Evolutionary conservation across 2,329 filamentous ascomycete genomes (phyloP).

Genomic region (Monilinia vaccinii-corymbosi): DNA sequence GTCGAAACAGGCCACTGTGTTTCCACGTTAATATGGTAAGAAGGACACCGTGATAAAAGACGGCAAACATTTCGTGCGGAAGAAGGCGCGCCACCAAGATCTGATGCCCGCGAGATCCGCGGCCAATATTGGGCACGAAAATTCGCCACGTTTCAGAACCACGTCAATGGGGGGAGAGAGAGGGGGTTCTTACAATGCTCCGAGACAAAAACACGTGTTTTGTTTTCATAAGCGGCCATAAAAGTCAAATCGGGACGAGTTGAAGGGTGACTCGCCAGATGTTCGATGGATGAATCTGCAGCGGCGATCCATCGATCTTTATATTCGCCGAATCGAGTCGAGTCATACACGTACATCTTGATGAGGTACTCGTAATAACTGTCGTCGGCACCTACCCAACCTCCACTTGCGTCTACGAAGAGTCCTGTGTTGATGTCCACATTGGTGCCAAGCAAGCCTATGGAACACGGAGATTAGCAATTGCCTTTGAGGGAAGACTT

Average conservation of each 20-base stretch:
- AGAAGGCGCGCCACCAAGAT: neutral
- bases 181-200: constrained; percentile 31
- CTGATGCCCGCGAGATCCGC: neutral
- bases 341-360: constrained; percentile 83
- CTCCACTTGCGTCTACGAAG: constrained; percentile 59
- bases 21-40: neutral
- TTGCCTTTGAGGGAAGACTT: neutral
- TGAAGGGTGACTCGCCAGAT: constrained; percentile 60
- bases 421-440: constrained; percentile 56
- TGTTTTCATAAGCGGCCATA: constrained; percentile 47
- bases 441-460: constrained; percentile 56
- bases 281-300: constrained; percentile 63
- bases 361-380: constrained; percentile 86
- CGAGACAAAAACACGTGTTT: constrained; percentile 36
- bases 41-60: too few species aligned
- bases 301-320: constrained; percentile 67
- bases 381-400: constrained; percentile 70
- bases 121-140: neutral
- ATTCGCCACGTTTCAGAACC: neutral
- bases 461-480: neutral
- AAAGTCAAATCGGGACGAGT: constrained; percentile 64
- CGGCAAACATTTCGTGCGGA: neutral
- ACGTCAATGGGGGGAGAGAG: too few species aligned
- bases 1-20: constrained; percentile 65
- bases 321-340: constrained; percentile 51